phyloP scores from a whole-genome alignment of 805 yeast species.

The Starmerella ratchasimensis region DNA sequence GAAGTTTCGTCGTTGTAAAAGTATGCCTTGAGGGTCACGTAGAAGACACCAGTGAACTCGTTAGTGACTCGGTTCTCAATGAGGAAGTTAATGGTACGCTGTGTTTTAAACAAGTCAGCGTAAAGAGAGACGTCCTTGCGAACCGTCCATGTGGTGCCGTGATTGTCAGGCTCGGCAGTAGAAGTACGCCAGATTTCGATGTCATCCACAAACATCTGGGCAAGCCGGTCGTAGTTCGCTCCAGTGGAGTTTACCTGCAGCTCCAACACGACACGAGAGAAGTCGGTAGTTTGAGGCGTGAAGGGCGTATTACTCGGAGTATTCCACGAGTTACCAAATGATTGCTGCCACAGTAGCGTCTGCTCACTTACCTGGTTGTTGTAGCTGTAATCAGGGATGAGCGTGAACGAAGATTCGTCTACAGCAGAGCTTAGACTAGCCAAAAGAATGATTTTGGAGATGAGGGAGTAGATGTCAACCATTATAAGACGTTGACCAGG shows the following conservation, averaged over 20 bases:
- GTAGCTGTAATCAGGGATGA: slow-evolving; percentile 7
- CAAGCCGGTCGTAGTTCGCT: slow-evolving; percentile 29
- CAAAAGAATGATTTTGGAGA: no score
- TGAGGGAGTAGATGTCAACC: no score
- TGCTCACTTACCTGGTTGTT: slow-evolving; percentile 9
- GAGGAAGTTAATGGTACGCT: slow-evolving; percentile 22
- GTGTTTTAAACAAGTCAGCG: slow-evolving; percentile 34
- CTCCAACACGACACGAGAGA: slow-evolving; percentile 28
- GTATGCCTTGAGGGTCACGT: slow-evolving; percentile 38
- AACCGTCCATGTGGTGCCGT: slow-evolving; percentile 36
- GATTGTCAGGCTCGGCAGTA: slow-evolving; percentile 63
- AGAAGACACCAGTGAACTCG: slow-evolving; percentile 46
- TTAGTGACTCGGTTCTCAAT: slow-evolving; percentile 46
- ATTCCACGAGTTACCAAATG: slow-evolving; percentile 27
- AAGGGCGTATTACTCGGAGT: slow-evolving; percentile 24
- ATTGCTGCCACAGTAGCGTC: slow-evolving; percentile 17
- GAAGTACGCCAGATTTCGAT: slow-evolving; percentile 72
- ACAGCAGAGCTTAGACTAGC: background rate
- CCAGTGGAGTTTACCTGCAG: slow-evolving; percentile 27
- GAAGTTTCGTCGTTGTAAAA: slow-evolving; percentile 29
- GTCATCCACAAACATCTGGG: slow-evolving; percentile 31
- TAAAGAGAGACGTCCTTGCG: slow-evolving; percentile 57
- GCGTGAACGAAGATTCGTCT: slow-evolving; percentile 11
- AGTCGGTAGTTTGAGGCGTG: slow-evolving; percentile 24
- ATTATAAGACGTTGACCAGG: no score